Evolutionary conservation across 129 eudicot species (phyloP).

Genomic region (Kitagawia praeruptora): DNA sequence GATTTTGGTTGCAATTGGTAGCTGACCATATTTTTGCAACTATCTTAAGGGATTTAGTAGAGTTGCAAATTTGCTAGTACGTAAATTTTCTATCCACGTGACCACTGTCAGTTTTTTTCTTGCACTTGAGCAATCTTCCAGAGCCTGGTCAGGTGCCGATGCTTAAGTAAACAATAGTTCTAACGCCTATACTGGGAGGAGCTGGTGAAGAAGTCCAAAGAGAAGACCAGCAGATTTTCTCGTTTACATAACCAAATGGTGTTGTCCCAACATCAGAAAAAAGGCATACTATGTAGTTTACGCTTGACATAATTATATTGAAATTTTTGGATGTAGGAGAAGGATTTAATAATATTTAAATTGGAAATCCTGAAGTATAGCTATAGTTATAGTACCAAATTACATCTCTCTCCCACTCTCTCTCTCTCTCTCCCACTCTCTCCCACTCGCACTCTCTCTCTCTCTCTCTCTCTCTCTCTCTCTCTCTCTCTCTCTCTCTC

Average conservation of each 20-base stretch:
- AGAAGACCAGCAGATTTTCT: background rate
- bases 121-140: background rate
- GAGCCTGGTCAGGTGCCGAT: background rate
- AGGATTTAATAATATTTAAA: no score
- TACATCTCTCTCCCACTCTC: no score
- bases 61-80: background rate
- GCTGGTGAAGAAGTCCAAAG: background rate
- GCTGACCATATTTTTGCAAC: background rate
- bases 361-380: no score
- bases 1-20: background rate
- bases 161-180: background rate
- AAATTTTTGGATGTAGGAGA: no score
- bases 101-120: background rate
- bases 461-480: no score
- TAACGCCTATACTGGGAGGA: background rate
- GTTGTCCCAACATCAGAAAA: no score
- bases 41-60: background rate
- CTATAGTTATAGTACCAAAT: no score
- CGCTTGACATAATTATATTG: no score
- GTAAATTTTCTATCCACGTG: background rate
- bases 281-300: no score
- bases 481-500: no score
- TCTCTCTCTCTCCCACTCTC: no score
- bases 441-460: no score
- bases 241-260: background rate